Evolutionary conservation across 73 alveolate species (phyloP).

Genomic region (Tetrahymena malaccensis): DNA sequence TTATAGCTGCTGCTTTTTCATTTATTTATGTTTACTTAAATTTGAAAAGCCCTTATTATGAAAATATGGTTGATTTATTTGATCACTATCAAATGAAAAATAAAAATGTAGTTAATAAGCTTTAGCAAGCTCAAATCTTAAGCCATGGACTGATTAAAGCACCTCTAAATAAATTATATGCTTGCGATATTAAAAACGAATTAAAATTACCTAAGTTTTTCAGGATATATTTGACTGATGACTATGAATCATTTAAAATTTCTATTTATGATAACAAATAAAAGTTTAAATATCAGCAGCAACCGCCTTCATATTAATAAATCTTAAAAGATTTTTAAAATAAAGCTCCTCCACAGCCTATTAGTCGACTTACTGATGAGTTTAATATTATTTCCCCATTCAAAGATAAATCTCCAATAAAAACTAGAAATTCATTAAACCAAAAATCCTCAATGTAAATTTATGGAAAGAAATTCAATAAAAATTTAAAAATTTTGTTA

Average conservation of each 20-base stretch:
- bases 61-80: neutral
- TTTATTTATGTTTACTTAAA: neutral
- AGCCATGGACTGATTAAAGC: constrained; percentile 2
- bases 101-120: constrained; percentile 1
- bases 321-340: neutral
- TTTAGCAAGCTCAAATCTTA: neutral
- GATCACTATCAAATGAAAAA: constrained; percentile 12
- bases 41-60: neutral
- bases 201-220: neutral
- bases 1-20: neutral
- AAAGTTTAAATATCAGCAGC: neutral
- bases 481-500: neutral
- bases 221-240: neutral
- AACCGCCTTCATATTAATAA: constrained; percentile 10
- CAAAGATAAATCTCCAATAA: neutral
- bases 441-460: neutral
- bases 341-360: neutral
- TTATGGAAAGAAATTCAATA: neutral
- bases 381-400: neutral
- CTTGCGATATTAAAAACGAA: neutral
- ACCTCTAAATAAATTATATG: constrained; percentile 14
- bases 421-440: neutral
- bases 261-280: neutral
- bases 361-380: neutral
- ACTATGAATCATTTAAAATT: neutral